Percentiles rank a stretch among this genome's conserved stretches.
These are phyloP conservation scores for Glomus cerebriforme DNA, from an alignment of 192 early-diverging fungal species.

Conservation along the genomic window DNA sequence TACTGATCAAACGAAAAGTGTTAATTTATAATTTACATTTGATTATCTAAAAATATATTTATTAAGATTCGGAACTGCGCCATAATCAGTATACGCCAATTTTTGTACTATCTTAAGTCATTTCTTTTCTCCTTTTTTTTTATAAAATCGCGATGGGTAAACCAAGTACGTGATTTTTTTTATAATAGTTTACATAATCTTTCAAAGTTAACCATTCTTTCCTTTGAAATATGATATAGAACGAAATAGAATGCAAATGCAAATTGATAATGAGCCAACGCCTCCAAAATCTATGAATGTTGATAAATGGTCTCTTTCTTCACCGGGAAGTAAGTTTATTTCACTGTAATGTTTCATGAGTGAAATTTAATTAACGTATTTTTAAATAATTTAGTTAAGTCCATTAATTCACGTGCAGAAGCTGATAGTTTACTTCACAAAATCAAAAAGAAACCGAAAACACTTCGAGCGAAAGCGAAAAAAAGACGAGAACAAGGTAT, in stretches of 20 bases:
- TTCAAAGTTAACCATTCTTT: neutral
- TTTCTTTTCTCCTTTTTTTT: too few relatives aligned
- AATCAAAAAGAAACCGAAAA: constrained; percentile 13
- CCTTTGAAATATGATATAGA: neutral
- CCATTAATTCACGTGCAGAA: neutral
- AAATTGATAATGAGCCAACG: constrained; percentile 3
- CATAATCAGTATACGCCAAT: too few relatives aligned
- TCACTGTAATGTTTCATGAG: neutral
- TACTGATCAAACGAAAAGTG: too few relatives aligned
- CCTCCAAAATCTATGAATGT: neutral
- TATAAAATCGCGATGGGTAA: neutral
- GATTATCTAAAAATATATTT: too few relatives aligned
- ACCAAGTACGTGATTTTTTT: constrained; percentile 2
- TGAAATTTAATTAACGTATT: neutral
- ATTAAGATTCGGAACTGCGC: too few relatives aligned
- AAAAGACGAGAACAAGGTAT: neutral
- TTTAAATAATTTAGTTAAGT: neutral
- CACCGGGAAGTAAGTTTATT: neutral
- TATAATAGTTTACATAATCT: neutral
- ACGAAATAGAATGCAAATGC: constrained; percentile 15
- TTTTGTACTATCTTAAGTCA: too few relatives aligned
- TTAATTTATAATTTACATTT: too few relatives aligned
- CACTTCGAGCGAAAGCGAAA: constrained; percentile 11
- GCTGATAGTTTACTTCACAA: neutral
- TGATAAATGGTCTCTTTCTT: neutral